Evolutionary conservation across 768 basidiomycete species (phyloP), one percentile per base, ranked within the genome.

Genomic region (Agaricus blazei): DNA sequence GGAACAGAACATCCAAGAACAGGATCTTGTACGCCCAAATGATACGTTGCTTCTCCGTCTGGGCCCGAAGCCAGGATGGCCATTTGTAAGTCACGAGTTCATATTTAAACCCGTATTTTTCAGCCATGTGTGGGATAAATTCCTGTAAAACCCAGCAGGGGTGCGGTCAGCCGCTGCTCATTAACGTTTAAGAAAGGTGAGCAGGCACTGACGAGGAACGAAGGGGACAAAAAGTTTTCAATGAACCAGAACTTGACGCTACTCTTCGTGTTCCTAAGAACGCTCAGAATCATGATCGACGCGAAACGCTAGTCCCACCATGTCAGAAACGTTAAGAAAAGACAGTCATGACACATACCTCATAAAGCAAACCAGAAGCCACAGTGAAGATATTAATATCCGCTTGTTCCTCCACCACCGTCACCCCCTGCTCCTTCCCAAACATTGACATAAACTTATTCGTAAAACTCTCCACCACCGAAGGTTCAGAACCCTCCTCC

Each of bases 11-110:
- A 63, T 99, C 97, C 14, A 99, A 83, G 81, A 99, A 99, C 42
- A 99, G 85, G 59, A 99, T 99, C 73, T 99, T 98, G 78, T 98
- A 99, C 0, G 92, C 96, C 97, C 97, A 98, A 62, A 99, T 99
- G 54, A 96, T 88, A 9, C 97, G 82, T 69, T 99, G 97, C 69
- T 99, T 99, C 73, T 99, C 97, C 56, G 87, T 93, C 67, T 98
- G 97, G 12, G 83, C 83, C n/a, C 93, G 88, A 3, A 99, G 79
- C 96, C 96, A 99, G 1, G 90, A 90, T 0, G 97, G 97, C 96
- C 96, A 99, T 65, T 97, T 97, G 76, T 98, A 99, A 0, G 97
- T 99, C 53, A 99, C 90, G 12, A 99, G 79, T 65, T 98, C 96
- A 65, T 97, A 99, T 66, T 95, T 83, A 79, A 98, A 99, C 40